These are phyloP conservation scores for Chlorophyllum brunneum DNA, from an alignment of 768 basidiomycete genomes.

Conservation along the genomic window DNA sequence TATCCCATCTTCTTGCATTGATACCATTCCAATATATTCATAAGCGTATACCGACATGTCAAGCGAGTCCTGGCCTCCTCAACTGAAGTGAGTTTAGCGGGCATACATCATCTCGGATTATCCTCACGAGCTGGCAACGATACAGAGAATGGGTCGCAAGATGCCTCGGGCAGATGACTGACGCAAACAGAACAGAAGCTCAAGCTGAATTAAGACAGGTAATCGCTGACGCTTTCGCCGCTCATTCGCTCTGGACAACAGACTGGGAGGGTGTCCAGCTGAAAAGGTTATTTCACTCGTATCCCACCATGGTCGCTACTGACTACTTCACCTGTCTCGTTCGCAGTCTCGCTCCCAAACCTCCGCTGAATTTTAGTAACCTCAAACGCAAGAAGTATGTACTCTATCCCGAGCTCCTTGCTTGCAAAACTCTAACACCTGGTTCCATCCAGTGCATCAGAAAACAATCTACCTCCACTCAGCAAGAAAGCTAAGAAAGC, in stretches of 20 bases:
- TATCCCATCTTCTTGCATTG: not conserved
- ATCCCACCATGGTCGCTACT: not conserved
- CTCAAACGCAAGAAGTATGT: slow-evolving; percentile 73
- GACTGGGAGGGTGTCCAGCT: slow-evolving; percentile 91
- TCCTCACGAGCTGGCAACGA: not conserved
- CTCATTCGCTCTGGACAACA: slow-evolving; percentile 85
- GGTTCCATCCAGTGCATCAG: slow-evolving; percentile 18
- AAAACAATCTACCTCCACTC: slow-evolving; percentile 27
- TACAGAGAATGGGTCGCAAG: slow-evolving; percentile 91
- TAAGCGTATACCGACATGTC: slow-evolving; percentile 44
- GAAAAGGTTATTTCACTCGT: slow-evolving; percentile 54
- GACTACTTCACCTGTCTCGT: not conserved
- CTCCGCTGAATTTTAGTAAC: slow-evolving; percentile 42
- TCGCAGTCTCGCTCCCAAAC: slow-evolving; percentile 59
- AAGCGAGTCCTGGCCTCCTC: slow-evolving; percentile 76
- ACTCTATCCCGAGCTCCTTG: slow-evolving; percentile 28
- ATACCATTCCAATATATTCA: not conserved
- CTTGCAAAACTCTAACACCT: not conserved
- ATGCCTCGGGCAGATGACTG: slow-evolving; percentile 89
- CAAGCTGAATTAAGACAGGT: slow-evolving; percentile 94
- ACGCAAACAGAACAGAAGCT: slow-evolving; percentile 81
- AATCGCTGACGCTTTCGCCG: slow-evolving; percentile 88
- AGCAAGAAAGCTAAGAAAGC: slow-evolving; percentile 64
- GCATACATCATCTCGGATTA: not conserved
- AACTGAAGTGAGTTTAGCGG: slow-evolving; percentile 57